Evolutionary conservation across 495 filamentous ascomycete species (phyloP).

Genomic region (Podospora pseudoanserina): DNA sequence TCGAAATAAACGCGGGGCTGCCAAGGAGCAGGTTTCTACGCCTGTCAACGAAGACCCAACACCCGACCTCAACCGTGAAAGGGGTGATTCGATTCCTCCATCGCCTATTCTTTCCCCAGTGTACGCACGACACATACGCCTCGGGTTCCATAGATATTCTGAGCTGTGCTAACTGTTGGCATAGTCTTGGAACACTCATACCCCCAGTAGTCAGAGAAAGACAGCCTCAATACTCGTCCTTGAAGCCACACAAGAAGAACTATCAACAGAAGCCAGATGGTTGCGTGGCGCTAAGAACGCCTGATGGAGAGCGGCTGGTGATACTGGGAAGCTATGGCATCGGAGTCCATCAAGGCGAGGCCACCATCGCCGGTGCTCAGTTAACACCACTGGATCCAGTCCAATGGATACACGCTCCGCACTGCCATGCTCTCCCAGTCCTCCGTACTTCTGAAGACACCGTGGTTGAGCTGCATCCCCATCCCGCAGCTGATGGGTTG

Average conservation of each 20-base stretch:
- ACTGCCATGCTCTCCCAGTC: constrained; percentile 71
- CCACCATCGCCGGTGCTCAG: constrained; percentile 64
- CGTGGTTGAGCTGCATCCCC: constrained; percentile 48
- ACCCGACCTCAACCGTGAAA: background rate
- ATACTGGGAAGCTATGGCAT: constrained; percentile 73
- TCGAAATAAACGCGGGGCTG: constrained; percentile 11
- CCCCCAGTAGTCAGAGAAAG: background rate
- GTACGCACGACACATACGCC: background rate
- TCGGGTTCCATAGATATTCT: too few species aligned
- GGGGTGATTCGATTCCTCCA: background rate
- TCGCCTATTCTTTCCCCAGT: constrained; percentile 2
- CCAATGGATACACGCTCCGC: constrained; percentile 67
- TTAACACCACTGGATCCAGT: constrained; percentile 50
- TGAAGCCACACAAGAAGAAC: constrained; percentile 44
- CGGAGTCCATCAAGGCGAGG: constrained; percentile 55
- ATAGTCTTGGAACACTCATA: background rate
- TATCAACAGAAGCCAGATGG: constrained; percentile 38
- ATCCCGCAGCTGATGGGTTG: constrained; percentile 54
- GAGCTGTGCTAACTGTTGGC: background rate
- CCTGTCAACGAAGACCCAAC: background rate
- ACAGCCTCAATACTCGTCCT: constrained; percentile 35
- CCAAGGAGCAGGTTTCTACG: constrained; percentile 12
- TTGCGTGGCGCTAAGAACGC: constrained; percentile 32
- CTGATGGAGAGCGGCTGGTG: constrained; percentile 57
- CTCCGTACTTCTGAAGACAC: constrained; percentile 55